A percentile compares a stretch with the other conserved stretches of the same genome.
Evolutionary conservation across 306 rosid species (phyloP).

Genomic region (Luffa acutangula): DNA sequence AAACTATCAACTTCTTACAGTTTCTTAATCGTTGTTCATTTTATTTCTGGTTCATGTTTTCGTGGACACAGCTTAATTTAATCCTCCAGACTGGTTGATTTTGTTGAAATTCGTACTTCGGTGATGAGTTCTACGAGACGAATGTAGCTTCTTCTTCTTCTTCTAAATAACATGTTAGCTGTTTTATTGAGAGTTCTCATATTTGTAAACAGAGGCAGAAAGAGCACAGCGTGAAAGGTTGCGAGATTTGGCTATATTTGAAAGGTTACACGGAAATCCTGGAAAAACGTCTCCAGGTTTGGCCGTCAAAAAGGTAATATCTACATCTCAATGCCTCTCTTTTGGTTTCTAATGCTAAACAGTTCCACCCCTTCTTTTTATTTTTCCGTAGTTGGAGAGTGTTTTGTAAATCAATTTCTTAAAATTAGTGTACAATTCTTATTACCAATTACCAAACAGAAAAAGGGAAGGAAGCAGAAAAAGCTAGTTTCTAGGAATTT

Average conservation of each 20-base stretch:
- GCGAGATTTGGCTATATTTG: constrained; percentile 80
- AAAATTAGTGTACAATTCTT: neutral
- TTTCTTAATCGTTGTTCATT: neutral
- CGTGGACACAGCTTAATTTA: neutral
- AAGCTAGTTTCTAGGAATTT: neutral
- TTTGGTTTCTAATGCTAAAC: neutral
- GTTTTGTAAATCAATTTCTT: neutral
- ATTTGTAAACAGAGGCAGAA: constrained; percentile 45
- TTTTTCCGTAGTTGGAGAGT: neutral
- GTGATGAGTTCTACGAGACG: neutral
- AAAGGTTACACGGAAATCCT: constrained; percentile 66
- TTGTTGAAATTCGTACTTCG: neutral
- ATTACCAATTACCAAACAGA: neutral
- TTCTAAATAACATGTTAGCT: neutral
- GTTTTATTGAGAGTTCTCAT: neutral
- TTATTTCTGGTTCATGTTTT: neutral
- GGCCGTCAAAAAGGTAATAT: constrained; percentile 74
- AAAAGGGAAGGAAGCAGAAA: neutral
- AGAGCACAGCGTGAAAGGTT: constrained; percentile 70
- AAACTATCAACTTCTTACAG: neutral
- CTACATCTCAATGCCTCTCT: neutral
- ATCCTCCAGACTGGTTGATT: neutral
- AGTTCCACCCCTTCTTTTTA: neutral
- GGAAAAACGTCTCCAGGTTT: constrained; percentile 52
- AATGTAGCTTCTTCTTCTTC: neutral